phyloP scores from a whole-genome alignment of 768 basidiomycete species.

The Strobilomyces confusus region DNA sequence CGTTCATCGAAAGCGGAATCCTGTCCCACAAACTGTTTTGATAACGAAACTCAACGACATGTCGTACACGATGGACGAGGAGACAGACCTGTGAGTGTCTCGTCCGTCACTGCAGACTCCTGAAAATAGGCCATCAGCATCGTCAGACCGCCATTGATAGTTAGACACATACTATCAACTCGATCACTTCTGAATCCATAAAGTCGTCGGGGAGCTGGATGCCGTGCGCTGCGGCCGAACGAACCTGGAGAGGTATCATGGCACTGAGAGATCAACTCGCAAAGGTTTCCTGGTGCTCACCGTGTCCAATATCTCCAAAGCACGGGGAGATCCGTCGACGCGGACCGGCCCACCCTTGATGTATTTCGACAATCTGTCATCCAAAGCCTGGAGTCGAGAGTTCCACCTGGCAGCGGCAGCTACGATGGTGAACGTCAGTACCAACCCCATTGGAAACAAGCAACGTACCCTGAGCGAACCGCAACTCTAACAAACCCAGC shows the following conservation, averaged over 20 bases:
- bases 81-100: slow-evolving; percentile 68
- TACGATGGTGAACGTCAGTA: slow-evolving; percentile 21
- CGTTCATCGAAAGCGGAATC: not conserved
- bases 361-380: slow-evolving; percentile 65
- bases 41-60: slow-evolving; percentile 1
- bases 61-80: not conserved
- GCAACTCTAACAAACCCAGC: slow-evolving; percentile 55
- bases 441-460: not conserved
- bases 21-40: slow-evolving; percentile 22
- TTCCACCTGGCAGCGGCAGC: slow-evolving; percentile 67
- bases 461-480: slow-evolving; percentile 59
- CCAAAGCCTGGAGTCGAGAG: slow-evolving; percentile 54
- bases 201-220: slow-evolving; percentile 70
- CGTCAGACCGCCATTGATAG: not conserved
- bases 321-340: slow-evolving; percentile 71
- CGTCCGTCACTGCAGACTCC: slow-evolving; percentile 64
- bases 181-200: slow-evolving; percentile 54
- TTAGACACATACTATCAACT: slow-evolving; percentile 47
- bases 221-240: slow-evolving; percentile 67
- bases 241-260: slow-evolving; percentile 40
- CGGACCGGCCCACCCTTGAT: slow-evolving; percentile 65
- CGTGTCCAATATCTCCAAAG: slow-evolving; percentile 73
- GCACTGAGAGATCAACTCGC: not conserved
- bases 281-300: slow-evolving; percentile 28
- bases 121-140: slow-evolving; percentile 22